Base-by-base conservation (phyloP, 768 basidiomycete species). In the Hericium rajendrae region DNA sequence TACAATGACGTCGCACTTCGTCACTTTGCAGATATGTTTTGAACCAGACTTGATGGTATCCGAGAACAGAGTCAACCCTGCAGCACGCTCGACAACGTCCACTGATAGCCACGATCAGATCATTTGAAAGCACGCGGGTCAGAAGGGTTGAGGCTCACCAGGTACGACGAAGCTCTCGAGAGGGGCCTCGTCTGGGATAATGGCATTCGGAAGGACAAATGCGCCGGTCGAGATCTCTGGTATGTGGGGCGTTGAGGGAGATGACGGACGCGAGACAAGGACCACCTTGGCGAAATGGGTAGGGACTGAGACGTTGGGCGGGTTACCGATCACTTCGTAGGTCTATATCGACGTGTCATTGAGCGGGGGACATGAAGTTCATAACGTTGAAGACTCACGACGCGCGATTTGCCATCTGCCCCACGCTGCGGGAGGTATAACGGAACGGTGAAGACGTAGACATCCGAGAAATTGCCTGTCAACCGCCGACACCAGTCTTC, bases 251-350 rank as follows among this genome's bases (percentile, higher is more conserved):
- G 78, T 85, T 38, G 79, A 79, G 10, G 89, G 86, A 1, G 88
- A 91, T 24, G 81, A 76, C 0, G 91, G 87, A 61, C 80, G 81
- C 0, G 90, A 79, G 2, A 88, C 79, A 53, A 97, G 76, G 22
- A 97, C 84, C 37, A 97, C 94, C 70, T 98, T 98, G 37, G 95
- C 94, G 69, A 98, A 98, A 69, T 99, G 97, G 5, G 97, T 98
- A 1, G 97, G 97, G 16, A 99, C 97, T 51, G 90, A 77, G 58
- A 97, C 76, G 65, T 88, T 91, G 11, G 94, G 92, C 11, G 93
- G 91, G 16, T 79, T 80, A 0, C 97, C 97, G 62, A 99, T 98
- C 46, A 99, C 88, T 77, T 99, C 95, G 68, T 98, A 84, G 3
- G 81, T 85, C 93, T 97, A 63, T 8, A 28, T 53, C 24, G 22